Evolutionary conservation across 768 basidiomycete genomes (phyloP), one percentile per base, ranked within the genome.

Genomic region (Auricularia auricula-judae): DNA sequence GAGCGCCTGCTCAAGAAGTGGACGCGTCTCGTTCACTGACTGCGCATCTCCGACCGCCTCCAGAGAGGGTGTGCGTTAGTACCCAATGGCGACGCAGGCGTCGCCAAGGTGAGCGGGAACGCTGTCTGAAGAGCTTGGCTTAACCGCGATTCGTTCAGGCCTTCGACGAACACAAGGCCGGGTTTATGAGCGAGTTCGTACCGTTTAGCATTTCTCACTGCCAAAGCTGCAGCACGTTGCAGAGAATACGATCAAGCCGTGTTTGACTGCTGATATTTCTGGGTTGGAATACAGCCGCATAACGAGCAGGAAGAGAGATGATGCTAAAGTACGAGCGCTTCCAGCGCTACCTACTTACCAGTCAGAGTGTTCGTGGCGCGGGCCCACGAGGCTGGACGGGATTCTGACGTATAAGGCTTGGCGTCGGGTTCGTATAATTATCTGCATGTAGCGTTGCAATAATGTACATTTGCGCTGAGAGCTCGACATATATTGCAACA

Each of bases 1-100:
- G 93, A 93, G 62, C 84, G 86, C 42, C 87, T 86, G 0, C 75
- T 96, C 67, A 95, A 93, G 73, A 85, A 88, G 21, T 99, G 96
- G 96, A 83, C 80, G 62, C 86, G 87, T 64, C 82, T 99, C 53
- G 81, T 99, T 33, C 89, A 91, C 36, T 96, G 95, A 3, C 80
- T 98, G 58, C 84, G 91, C 43, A 89, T 98, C 65, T 83, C 93
- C 16, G 82, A 89, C 69, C 83, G 93, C 56, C 78, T 98, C 39
- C 88, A 88, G 71, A 84, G 84, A 62, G 86, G 95, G 72, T 97
- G 96, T 74, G 74, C 63, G 14, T 62, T 39, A 16, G 42, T 59
- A 36, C 47, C 64, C 4, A 43, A 43, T 43, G 43, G 43, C 43
- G 43, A 10, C 43, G 47, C 11, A 5, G 47, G 4, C 47, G 47